phyloP scores from a whole-genome alignment of 371 early-diverging fungal species.

The Actinomortierella ambigua region DNA sequence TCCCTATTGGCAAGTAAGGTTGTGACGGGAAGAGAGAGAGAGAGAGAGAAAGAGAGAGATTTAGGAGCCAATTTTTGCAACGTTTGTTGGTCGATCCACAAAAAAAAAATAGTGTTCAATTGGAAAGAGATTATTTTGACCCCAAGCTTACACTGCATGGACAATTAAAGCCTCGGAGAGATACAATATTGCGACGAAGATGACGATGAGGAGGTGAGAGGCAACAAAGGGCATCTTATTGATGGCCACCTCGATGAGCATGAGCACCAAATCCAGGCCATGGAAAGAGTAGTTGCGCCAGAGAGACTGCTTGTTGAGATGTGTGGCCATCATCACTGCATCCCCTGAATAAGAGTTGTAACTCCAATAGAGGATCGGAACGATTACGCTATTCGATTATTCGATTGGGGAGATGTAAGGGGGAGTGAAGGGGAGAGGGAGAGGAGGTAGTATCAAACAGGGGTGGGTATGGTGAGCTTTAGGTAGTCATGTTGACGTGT shows the following conservation, averaged over 20 bases:
- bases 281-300: slow-evolving; percentile 47
- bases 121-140: too few relatives aligned
- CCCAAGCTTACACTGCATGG: slow-evolving; percentile 11
- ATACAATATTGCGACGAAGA: slow-evolving; percentile 20
- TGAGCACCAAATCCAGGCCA: slow-evolving; percentile 30
- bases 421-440: neutral
- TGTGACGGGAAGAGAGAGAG: too few relatives aligned
- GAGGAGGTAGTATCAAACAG: too few relatives aligned
- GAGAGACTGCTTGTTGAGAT: slow-evolving; percentile 5
- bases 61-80: too few relatives aligned
- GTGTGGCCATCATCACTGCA: slow-evolving; percentile 20
- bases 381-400: slow-evolving; percentile 32
- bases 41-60: too few relatives aligned
- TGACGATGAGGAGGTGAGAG: slow-evolving; percentile 21
- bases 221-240: slow-evolving; percentile 41
- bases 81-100: too few relatives aligned
- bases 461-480: too few relatives aligned
- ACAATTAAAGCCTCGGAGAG: slow-evolving; percentile 30
- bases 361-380: slow-evolving; percentile 37
- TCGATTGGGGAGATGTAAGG: neutral
- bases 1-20: neutral
- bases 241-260: slow-evolving; percentile 29
- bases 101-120: too few relatives aligned
- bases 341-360: slow-evolving; percentile 18
- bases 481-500: too few relatives aligned